Conservation (phyloP, 2,329 filamentous ascomycete species). For the Drechslerella dactyloides region DNA sequence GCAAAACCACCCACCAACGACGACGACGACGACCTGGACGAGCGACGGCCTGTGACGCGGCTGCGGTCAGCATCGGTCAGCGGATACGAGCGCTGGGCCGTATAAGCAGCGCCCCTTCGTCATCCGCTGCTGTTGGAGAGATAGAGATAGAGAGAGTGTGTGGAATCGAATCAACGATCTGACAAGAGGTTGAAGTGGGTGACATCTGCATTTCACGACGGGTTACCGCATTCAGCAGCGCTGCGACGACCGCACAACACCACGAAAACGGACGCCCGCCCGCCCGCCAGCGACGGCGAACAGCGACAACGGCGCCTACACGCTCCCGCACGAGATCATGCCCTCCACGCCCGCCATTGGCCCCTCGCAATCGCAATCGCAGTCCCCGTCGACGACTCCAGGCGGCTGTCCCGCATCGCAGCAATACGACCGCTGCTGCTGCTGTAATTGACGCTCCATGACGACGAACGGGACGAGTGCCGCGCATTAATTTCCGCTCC, state of each 20-base stretch:
- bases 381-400: not conserved
- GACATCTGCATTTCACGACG: not conserved
- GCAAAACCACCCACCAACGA: conserved; percentile 20
- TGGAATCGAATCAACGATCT: no score
- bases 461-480: conserved; percentile 31
- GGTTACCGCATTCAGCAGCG: conserved; percentile 3
- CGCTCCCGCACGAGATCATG: no score
- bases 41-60: conserved; percentile 7
- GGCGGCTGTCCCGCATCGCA: not conserved
- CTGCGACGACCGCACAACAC: conserved; percentile 1
- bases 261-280: not conserved
- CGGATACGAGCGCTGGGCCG: conserved; percentile 5
- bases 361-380: conserved; percentile 10
- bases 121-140: no score
- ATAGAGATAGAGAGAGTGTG: no score
- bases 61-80: conserved; percentile 15
- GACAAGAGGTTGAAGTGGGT: no score
- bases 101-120: not conserved
- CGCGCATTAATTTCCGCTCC: conserved; percentile 39
- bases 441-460: conserved; percentile 10
- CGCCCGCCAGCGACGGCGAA: conserved; percentile 1
- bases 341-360: not conserved
- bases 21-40: not conserved
- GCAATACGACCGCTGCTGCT: not conserved
- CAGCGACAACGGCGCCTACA: no score